Evolutionary conservation across 192 early-diverging fungal species (phyloP).

Genomic region (Kickxella alabastrina): DNA sequence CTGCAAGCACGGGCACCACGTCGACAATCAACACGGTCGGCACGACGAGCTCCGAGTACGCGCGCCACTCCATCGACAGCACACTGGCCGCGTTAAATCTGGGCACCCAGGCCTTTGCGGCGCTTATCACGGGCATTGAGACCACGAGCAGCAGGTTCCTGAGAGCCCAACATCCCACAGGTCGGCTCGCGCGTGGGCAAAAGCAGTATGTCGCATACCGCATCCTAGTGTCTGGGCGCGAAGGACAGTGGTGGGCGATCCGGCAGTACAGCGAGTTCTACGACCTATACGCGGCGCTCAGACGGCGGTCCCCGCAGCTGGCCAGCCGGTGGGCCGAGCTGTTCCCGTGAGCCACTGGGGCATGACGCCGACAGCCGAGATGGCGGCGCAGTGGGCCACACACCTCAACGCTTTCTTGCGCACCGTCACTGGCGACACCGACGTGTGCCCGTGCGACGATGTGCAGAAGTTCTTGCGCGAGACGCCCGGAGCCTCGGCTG

Average conservation of each 20-base stretch:
- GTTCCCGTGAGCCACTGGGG: constrained; percentile 41
- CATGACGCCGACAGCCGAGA: constrained; percentile 28
- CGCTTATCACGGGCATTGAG: constrained; percentile 47
- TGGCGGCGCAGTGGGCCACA: constrained; percentile 38
- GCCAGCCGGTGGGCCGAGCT: constrained; percentile 25
- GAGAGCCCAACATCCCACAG: neutral
- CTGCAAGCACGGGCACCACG: constrained; percentile 33
- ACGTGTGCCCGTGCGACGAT: constrained; percentile 33
- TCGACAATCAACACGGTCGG: constrained; percentile 25
- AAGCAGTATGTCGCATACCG: constrained; percentile 42
- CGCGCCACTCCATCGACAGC: constrained; percentile 46
- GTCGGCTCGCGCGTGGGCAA: constrained; percentile 12
- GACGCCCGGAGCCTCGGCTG: constrained; percentile 16
- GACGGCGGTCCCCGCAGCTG: constrained; percentile 25
- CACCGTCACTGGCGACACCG: constrained; percentile 39
- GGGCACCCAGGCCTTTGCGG: constrained; percentile 37
- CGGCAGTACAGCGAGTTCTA: constrained; percentile 50
- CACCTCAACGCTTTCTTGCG: constrained; percentile 45
- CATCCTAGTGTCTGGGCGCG: constrained; percentile 44
- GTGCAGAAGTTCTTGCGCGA: constrained; percentile 45
- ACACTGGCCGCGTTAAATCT: constrained; percentile 38
- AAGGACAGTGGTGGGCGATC: constrained; percentile 43
- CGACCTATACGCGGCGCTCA: constrained; percentile 27
- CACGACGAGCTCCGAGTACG: constrained; percentile 24
- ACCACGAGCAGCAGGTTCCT: neutral